Base-by-base conservation (phyloP, 2,329 filamentous ascomycete species). In the Cladorrhinum sp. region DNA sequence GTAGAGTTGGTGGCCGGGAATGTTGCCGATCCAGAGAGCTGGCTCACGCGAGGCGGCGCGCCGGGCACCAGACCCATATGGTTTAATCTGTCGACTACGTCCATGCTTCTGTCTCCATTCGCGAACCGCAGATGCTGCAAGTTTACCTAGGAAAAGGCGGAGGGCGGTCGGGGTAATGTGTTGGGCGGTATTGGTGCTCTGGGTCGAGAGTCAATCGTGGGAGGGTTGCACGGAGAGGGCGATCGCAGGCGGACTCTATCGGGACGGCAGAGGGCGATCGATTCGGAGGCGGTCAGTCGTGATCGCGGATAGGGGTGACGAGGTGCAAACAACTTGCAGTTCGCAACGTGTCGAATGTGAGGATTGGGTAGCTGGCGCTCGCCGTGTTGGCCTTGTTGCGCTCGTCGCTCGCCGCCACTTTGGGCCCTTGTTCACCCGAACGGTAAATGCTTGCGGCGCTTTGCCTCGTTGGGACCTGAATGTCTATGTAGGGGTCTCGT, bases 11-110 rank as follows among this genome's bases (percentile, higher is more conserved):
- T 79, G 16, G 81, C 82, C 66, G 79, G 77, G 70, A 79, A 81
- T 55, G 79, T 79, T 29, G 84, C 85, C 63, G 84, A 81, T 74
- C 84, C 84, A 59, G 85, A 86, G 64, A 87, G 77, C 76, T 87
- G 84, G 74, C 85, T 88, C 62, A 79, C 79, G 71, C 85, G 79
- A 64, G 81, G 77, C 64, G 81, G 77, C 68, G 78, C 76, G 73
- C 77, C 77, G 72, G 76, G 79, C 13, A 24, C n/a, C 76, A 82
- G 76, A 72, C 74, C 83, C 79, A 84, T 83, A 64, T 72, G 78
- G 72, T 75, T 73, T 64, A 78, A 70, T 70, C 76, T 73, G 66
- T 77, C 75, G 70, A 79, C 76, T 71, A 75, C 73, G 72, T 79
- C 79, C 67, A 78, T 73, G 68, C 75, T 76, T 69, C 77, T 72